These are phyloP conservation scores for Ilyonectria destructans DNA, from an alignment of 2,329 filamentous ascomycete genomes.

Conservation along the genomic window DNA sequence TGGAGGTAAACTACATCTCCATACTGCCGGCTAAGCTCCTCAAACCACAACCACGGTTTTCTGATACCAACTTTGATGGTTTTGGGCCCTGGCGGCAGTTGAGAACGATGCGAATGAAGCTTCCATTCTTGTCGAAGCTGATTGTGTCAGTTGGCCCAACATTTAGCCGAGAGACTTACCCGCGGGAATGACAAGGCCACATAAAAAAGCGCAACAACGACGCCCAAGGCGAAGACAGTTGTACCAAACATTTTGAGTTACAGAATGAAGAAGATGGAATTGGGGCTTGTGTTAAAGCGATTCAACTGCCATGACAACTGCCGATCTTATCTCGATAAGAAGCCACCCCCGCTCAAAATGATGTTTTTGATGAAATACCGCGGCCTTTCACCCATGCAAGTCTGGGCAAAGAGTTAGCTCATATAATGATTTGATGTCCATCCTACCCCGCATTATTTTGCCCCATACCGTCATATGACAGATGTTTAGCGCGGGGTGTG, in stretches of 20 bases:
- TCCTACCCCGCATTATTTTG: slow-evolving; percentile 40
- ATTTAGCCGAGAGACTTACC: slow-evolving; percentile 22
- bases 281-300: neutral
- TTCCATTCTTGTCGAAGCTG: slow-evolving; percentile 59
- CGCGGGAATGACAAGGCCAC: slow-evolving; percentile 39
- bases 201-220: slow-evolving; percentile 29
- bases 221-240: slow-evolving; percentile 20
- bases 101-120: slow-evolving; percentile 56
- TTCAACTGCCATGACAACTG: slow-evolving; percentile 42
- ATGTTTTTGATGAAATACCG: slow-evolving; percentile 4
- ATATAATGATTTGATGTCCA: neutral
- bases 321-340: slow-evolving; percentile 24
- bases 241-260: slow-evolving; percentile 26
- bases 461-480: slow-evolving; percentile 27
- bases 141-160: neutral
- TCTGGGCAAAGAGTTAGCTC: slow-evolving; percentile 8
- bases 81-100: slow-evolving; percentile 59
- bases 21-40: slow-evolving; percentile 55
- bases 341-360: slow-evolving; percentile 37
- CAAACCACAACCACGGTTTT: slow-evolving; percentile 63
- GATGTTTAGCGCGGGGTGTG: slow-evolving; percentile 15
- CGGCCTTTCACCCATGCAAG: slow-evolving; percentile 3
- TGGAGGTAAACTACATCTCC: slow-evolving; percentile 62
- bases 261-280: neutral
- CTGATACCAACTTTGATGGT: slow-evolving; percentile 55